Percentiles rank a stretch among this genome's conserved stretches.
phyloP scores from a whole-genome alignment of 441 rosid species.

The Daphne laureola region DNA sequence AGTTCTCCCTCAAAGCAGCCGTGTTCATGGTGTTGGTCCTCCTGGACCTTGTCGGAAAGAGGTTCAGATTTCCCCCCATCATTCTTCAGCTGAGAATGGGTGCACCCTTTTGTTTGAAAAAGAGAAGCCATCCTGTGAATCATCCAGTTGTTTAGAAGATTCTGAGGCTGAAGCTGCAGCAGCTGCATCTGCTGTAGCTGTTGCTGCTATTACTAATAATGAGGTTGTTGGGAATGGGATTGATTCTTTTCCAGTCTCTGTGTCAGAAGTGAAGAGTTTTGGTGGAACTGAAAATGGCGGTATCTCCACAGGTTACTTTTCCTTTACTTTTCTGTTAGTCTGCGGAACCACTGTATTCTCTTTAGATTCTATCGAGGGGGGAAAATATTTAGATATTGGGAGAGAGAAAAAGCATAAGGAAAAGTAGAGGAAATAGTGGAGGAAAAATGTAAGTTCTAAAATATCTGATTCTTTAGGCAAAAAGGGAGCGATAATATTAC shows the following conservation, averaged over 20 bases:
- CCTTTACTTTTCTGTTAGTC: conserved; percentile 4
- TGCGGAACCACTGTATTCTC: conserved; percentile 5
- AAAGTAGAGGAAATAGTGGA: too few relatives aligned
- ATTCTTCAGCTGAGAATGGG: conserved; percentile 37
- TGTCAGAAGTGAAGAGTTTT: conserved; percentile 50
- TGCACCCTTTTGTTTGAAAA: conserved; percentile 68
- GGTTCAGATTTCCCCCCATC: conserved; percentile 35
- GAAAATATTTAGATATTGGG: too few relatives aligned
- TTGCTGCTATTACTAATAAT: conserved; percentile 86
- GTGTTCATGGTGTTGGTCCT: conserved; percentile 55
- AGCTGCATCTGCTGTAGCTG: conserved; percentile 92
- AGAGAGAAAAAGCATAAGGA: too few relatives aligned
- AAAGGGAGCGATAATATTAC: too few relatives aligned
- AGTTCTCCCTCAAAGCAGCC: conserved; percentile 49
- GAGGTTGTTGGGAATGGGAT: conserved; percentile 52
- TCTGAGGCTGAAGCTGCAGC: conserved; percentile 84
- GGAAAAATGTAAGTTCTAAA: too few relatives aligned
- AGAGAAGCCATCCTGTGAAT: conserved; percentile 44
- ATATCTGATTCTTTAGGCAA: too few relatives aligned
- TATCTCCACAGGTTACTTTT: conserved; percentile 30
- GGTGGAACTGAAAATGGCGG: conserved; percentile 40
- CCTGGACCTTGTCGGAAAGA: conserved; percentile 45
- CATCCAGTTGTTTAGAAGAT: conserved; percentile 57
- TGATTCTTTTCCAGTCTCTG: conserved; percentile 37
- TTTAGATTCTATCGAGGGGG: not conserved